Conservation (phyloP, 305 asterid species). For the Fraxinus nigra region DNA sequence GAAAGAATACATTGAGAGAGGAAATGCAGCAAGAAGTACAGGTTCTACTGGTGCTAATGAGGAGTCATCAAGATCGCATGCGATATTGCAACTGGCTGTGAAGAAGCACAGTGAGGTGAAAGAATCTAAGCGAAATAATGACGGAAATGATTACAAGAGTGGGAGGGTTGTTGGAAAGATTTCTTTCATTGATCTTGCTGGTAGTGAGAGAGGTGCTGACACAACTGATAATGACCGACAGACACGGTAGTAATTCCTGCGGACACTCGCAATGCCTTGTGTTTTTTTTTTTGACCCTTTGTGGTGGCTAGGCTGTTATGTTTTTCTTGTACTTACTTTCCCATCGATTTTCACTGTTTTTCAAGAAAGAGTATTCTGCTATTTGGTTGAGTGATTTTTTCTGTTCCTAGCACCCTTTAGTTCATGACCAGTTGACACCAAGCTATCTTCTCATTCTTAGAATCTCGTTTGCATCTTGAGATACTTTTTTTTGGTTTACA, state of each 20-base stretch:
- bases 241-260: constrained; percentile 46
- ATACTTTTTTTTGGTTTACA: constrained; percentile 34
- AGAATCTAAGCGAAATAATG: constrained; percentile 73
- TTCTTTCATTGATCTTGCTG: constrained; percentile 56
- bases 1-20: constrained; percentile 92
- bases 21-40: constrained; percentile 94
- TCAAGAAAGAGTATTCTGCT: background rate
- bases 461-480: constrained; percentile 18
- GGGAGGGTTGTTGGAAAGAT: constrained; percentile 53
- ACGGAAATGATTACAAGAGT: constrained; percentile 64
- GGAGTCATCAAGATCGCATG: constrained; percentile 98
- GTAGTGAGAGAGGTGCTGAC: constrained; percentile 27
- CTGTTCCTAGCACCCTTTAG: background rate
- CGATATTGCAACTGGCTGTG: constrained; percentile 86
- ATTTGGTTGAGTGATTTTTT: background rate
- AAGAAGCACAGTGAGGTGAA: constrained; percentile 90
- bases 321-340: background rate
- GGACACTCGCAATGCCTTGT: constrained; percentile 11
- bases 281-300: constrained; percentile 1
- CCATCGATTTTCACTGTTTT: background rate
- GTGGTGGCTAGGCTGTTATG: background rate
- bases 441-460: background rate
- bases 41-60: constrained; percentile 99
- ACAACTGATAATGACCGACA: constrained; percentile 30
- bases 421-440: background rate